Base-by-base conservation (phyloP, 805 yeast genomes). In the Metschnikowia proteae region DNA sequence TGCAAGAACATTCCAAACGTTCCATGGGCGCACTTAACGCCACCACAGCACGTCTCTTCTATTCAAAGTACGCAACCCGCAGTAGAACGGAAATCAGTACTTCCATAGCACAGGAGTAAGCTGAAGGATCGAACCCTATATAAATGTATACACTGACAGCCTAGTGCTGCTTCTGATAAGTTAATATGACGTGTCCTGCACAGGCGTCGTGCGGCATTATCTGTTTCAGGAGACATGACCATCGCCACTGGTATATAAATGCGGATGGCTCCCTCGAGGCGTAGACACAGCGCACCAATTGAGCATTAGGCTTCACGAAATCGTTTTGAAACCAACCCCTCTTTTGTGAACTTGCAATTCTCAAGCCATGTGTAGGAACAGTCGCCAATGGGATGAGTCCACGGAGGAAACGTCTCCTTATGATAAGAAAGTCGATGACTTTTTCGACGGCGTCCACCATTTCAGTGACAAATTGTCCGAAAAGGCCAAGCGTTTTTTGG, bases 401-500 rank as follows among this genome's bases (percentile, higher is more conserved):
- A n/a, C 31, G 28, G 52, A 51, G 5, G 29, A 38, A 5, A 26
- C 31, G 11, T 53, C 59, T 10, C 55, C 54, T 8, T 55, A 52
- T 37, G 58, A 60, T 46, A 55, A 58, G 25, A 64, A 64, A 11
- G 49, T 61, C 40, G 67, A 64, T 37, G 46, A 53, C 26, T 58
- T 66, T 31, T 58, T 61, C 43, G 52, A 55, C 17, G 53, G 53
- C 28, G 56, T 68, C 33, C 60, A 65, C 32, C 64, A 61, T 23
- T 45, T 66, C 31, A 62, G 65, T 39, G 53, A 55, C 30, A 55
- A 55, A 31, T 48, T 68, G n/a, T 58, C 62, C 10, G 57, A 60
- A 6, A 50, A 65, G 17, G 58, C 72, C 17, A 60, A 59, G 22
- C 44, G 46, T 42, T 40, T 54, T 45, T 46, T 31, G 35, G 39